Evolutionary conservation across 441 rosid genomes (phyloP).

Genomic region (Erodium moschatum): DNA sequence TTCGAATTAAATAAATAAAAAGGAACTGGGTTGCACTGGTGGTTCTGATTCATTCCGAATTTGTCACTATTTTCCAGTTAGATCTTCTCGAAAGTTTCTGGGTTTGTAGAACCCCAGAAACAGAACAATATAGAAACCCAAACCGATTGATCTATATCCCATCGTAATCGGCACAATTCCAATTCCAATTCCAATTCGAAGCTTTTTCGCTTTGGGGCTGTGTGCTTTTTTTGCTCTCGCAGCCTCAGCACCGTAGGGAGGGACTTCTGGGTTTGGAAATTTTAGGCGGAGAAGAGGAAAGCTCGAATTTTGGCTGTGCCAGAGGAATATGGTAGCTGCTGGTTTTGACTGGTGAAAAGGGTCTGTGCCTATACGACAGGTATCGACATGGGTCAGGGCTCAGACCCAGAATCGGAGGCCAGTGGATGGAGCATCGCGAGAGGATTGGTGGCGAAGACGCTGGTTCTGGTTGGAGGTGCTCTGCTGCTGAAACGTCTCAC

Average conservation of each 20-base stretch:
- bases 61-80: not conserved
- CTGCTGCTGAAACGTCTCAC: conserved; percentile 70
- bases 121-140: not conserved
- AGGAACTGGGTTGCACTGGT: not conserved
- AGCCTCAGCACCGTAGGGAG: not conserved
- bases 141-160: not conserved
- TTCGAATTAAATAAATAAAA: no score
- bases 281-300: not conserved
- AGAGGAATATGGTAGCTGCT: conserved; percentile 6
- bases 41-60: not conserved
- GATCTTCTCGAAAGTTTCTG: not conserved
- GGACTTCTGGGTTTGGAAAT: not conserved
- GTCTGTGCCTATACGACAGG: not conserved
- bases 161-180: no score
- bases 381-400: conserved; percentile 20
- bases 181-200: not conserved
- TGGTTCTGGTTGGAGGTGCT: conserved; percentile 67
- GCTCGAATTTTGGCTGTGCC: not conserved
- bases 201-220: not conserved
- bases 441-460: conserved; percentile 55
- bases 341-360: not conserved
- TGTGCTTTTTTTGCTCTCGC: not conserved
- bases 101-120: conserved; percentile 9
- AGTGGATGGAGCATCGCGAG: conserved; percentile 74
- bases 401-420: conserved; percentile 41